phyloP scores from a whole-genome alignment of 495 filamentous ascomycete species.

The Chaetomium tenue region DNA sequence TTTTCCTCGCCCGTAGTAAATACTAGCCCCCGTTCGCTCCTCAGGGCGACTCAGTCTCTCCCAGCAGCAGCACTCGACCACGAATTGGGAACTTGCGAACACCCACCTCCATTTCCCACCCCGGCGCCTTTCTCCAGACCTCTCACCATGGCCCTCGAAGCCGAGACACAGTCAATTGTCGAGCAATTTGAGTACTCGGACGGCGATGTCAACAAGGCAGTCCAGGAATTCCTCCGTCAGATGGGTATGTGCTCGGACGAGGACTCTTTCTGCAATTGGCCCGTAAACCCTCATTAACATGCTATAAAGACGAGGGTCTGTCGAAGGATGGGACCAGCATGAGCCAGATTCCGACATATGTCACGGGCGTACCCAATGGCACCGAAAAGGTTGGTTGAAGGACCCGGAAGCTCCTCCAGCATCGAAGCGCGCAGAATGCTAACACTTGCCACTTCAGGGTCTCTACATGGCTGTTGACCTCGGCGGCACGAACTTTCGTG shows the following conservation, averaged over 20 bases:
- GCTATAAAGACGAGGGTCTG: conserved; percentile 67
- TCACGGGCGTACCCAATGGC: conserved; percentile 93
- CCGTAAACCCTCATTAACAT: neutral
- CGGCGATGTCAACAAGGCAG: conserved; percentile 72
- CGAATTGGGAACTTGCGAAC: conserved; percentile 42
- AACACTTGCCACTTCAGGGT: conserved; percentile 56
- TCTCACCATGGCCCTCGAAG: conserved; percentile 59
- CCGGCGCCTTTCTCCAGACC: conserved; percentile 46
- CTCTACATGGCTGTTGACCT: conserved; percentile 95
- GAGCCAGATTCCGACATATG: conserved; percentile 95
- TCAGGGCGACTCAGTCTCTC: neutral
- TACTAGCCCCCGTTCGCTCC: neutral
- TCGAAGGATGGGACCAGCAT: conserved; percentile 72
- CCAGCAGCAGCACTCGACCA: conserved; percentile 7
- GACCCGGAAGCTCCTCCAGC: neutral
- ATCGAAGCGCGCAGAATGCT: neutral
- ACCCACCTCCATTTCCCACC: conserved; percentile 48
- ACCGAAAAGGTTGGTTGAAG: conserved; percentile 74
- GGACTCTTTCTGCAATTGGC: neutral
- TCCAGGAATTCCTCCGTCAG: conserved; percentile 80
- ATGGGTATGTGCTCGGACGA: conserved; percentile 59
- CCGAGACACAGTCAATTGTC: conserved; percentile 74
- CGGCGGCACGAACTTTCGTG: conserved; percentile 96
- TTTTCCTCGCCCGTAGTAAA: neutral
- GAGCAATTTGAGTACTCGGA: conserved; percentile 82